These are phyloP conservation scores for Halenospora varia DNA, from an alignment of 495 filamentous ascomycete genomes.

Conservation along the genomic window DNA sequence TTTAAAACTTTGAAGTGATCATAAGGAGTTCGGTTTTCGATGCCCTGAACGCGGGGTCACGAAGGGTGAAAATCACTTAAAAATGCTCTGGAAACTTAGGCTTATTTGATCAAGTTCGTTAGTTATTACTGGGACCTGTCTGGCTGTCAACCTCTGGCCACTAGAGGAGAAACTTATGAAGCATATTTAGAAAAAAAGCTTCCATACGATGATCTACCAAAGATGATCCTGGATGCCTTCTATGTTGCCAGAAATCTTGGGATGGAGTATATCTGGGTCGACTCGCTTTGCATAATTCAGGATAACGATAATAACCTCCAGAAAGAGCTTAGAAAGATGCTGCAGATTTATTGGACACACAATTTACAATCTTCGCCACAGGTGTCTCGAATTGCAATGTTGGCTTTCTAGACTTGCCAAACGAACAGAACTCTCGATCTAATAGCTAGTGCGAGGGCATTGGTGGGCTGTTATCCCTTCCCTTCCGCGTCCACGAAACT, in stretches of 20 bases:
- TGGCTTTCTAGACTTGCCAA: background rate
- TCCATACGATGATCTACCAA: background rate
- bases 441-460: too few relatives aligned
- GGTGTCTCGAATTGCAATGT: background rate
- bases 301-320: background rate
- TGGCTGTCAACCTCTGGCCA: background rate
- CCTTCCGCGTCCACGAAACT: background rate
- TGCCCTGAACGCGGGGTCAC: too few relatives aligned
- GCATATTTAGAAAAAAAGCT: background rate
- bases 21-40: too few relatives aligned
- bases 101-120: too few relatives aligned
- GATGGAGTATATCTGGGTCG: background rate
- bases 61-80: too few relatives aligned
- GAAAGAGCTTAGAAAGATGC: background rate
- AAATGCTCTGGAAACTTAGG: too few relatives aligned
- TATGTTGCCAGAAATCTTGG: background rate
- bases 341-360: background rate
- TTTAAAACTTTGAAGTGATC: too few relatives aligned
- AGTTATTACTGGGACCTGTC: background rate
- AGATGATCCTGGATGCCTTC: background rate
- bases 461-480: background rate
- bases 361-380: background rate
- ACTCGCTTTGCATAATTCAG: background rate
- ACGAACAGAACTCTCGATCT: too few relatives aligned
- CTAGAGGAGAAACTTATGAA: background rate